Conservation (phyloP, 331 rosid species). For the Saraca asoca region DNA sequence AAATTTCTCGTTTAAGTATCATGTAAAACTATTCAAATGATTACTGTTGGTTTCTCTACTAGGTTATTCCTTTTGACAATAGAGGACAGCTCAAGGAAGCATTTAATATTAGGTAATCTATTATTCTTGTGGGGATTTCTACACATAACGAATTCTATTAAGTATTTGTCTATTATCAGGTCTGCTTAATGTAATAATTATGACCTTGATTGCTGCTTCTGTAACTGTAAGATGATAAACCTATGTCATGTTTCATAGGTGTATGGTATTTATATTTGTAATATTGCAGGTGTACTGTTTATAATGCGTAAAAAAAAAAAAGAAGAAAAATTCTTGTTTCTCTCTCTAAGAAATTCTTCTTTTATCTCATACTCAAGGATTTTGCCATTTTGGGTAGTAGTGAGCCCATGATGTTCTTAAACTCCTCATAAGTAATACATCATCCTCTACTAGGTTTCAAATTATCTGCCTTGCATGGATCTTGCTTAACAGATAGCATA, state of each 20-base stretch:
- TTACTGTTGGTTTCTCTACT: slow-evolving; percentile 33
- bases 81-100: slow-evolving; percentile 99
- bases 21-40: neutral
- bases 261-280: neutral
- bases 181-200: slow-evolving; percentile 1
- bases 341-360: too few species aligned
- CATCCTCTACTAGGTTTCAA: too few species aligned
- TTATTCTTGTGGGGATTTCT: slow-evolving; percentile 18
- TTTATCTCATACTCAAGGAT: too few species aligned
- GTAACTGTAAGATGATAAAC: neutral
- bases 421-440: too few species aligned
- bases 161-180: neutral
- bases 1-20: neutral
- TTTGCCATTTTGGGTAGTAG: too few species aligned
- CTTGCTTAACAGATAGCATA: too few species aligned
- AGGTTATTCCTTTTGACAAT: slow-evolving; percentile 97
- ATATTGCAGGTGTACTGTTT: neutral
- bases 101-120: slow-evolving; percentile 82
- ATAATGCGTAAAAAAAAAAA: neutral
- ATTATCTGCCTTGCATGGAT: too few species aligned
- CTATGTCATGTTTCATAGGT: slow-evolving; percentile 16
- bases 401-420: too few species aligned
- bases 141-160: neutral
- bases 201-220: neutral
- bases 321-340: too few species aligned